These are phyloP conservation scores for Diaporthe caulivora DNA, from an alignment of 2,329 filamentous ascomycete genomes.

Conservation along the genomic window DNA sequence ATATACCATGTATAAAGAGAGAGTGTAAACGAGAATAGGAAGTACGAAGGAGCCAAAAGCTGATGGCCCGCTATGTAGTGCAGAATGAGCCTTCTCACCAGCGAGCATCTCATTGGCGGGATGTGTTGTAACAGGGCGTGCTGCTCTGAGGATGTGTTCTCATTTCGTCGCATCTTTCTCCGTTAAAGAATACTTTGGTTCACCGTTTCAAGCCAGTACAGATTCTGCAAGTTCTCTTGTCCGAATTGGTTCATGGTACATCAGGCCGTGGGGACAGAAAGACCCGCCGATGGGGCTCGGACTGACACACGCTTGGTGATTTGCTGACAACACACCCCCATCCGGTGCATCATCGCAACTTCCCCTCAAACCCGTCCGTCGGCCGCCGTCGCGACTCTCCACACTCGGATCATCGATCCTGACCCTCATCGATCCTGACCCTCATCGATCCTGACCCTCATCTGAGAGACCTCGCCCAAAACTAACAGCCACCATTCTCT, in stretches of 20 bases:
- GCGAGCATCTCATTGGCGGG: not conserved
- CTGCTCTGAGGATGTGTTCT: not conserved
- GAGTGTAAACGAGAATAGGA: not conserved
- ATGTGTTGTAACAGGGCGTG: too few relatives aligned
- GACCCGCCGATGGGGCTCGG: not conserved
- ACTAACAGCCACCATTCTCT: not conserved
- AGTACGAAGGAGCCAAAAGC: too few relatives aligned
- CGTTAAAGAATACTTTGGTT: not conserved
- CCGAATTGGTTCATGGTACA: not conserved
- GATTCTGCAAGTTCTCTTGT: not conserved
- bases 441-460: not conserved
- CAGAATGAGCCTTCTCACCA: not conserved
- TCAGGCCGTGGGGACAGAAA: not conserved
- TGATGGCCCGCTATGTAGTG: not conserved
- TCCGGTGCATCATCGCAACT: slow-evolving; percentile 13
- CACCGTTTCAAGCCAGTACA: not conserved
- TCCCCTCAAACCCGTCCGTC: slow-evolving; percentile 19
- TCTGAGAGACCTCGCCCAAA: not conserved
- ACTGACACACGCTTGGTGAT: not conserved
- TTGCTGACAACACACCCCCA: not conserved
- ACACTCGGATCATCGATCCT: not conserved
- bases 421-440: not conserved
- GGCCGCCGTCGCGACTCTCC: not conserved
- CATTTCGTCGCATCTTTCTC: not conserved
- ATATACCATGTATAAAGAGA: slow-evolving; percentile 15